Percentiles rank a stretch among this genome's conserved stretches.
phyloP scores from a whole-genome alignment of 441 rosid species.

The Erodium texanum region DNA sequence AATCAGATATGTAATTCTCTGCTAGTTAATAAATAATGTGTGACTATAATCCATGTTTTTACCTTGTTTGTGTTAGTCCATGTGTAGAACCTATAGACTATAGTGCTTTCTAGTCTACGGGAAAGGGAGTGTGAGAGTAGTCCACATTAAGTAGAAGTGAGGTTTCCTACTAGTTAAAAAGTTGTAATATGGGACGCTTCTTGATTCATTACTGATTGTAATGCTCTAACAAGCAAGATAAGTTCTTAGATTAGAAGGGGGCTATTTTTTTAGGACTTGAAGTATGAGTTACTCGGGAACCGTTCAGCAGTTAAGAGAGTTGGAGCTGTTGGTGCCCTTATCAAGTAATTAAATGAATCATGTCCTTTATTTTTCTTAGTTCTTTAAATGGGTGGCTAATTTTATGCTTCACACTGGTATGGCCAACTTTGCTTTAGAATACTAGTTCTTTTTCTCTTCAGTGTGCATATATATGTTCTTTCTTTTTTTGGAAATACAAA shows the following conservation, averaged over 20 bases:
- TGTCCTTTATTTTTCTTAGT: neutral
- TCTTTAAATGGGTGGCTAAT: neutral
- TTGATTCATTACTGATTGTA: too few relatives aligned
- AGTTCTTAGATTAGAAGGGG: too few relatives aligned
- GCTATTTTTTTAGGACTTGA: too few relatives aligned
- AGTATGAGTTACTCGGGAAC: too few relatives aligned
- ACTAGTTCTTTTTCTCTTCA: neutral
- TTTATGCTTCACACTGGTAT: neutral
- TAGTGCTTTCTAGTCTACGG: neutral
- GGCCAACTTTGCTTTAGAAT: neutral
- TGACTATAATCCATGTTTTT: neutral
- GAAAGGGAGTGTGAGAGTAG: neutral
- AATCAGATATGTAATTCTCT: neutral
- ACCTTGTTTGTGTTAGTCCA: too few relatives aligned
- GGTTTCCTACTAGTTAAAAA: neutral
- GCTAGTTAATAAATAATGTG: neutral
- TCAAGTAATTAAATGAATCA: neutral
- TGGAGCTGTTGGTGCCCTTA: neutral
- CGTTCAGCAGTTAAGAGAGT: too few relatives aligned
- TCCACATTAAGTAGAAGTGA: neutral
- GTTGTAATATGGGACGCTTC: too few relatives aligned
- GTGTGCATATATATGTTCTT: neutral
- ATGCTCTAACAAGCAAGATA: too few relatives aligned
- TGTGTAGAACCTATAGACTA: neutral
- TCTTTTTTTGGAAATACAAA: neutral